Conservation (phyloP, 345 rosid genomes). For the Citrus medica region DNA sequence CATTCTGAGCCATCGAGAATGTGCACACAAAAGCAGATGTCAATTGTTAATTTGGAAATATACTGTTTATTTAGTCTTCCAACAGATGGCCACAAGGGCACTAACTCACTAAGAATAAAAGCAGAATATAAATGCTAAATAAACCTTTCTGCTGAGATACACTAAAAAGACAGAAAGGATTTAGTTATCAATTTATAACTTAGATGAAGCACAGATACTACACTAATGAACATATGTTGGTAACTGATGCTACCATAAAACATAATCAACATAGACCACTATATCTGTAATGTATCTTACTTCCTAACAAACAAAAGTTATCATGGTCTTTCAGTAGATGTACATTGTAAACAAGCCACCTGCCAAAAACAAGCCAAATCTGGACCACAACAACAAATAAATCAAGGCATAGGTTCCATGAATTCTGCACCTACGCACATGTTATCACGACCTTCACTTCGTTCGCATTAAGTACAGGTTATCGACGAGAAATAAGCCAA, state of each 20-base stretch:
- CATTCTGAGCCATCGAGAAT: background rate
- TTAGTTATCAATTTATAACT: background rate
- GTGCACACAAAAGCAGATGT: background rate
- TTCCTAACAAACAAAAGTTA: background rate
- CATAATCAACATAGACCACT: background rate
- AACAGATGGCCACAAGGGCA: background rate
- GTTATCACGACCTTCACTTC: background rate
- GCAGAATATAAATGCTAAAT: background rate
- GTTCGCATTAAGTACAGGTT: background rate
- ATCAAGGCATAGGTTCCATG: background rate
- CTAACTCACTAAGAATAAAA: background rate
- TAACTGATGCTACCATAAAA: too few species aligned
- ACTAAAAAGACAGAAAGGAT: background rate
- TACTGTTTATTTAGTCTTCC: background rate
- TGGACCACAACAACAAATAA: background rate
- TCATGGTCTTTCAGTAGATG: background rate
- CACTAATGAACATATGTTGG: background rate
- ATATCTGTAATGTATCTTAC: background rate
- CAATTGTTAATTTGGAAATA: background rate
- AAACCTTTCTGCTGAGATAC: background rate
- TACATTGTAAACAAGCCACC: background rate
- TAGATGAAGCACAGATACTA: background rate
- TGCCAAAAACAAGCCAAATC: background rate
- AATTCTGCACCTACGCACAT: background rate
- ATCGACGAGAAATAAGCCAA: background rate